A percentile compares a stretch with the other conserved stretches of the same genome.
phyloP scores from a whole-genome alignment of 306 rosid genomes.

The Cucurbita maxima region DNA sequence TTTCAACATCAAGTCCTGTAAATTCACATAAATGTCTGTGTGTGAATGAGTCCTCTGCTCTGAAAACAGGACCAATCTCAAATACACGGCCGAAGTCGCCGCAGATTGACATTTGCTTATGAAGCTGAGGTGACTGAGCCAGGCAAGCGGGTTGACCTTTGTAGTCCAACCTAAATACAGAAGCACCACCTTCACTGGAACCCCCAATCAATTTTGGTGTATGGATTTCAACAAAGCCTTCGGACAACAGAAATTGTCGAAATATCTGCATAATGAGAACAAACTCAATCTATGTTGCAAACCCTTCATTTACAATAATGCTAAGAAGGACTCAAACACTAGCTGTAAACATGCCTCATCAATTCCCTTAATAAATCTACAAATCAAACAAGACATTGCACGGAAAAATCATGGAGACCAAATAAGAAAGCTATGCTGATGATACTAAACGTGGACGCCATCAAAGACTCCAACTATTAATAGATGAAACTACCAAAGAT shows the following conservation, averaged over 20 bases:
- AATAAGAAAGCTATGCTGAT: neutral
- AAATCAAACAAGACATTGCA: neutral
- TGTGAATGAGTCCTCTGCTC: conserved; percentile 84
- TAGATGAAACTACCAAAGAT: neutral
- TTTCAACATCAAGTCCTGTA: conserved; percentile 86
- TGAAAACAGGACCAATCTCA: conserved; percentile 75
- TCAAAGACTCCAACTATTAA: neutral
- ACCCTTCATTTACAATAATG: neutral
- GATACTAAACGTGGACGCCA: neutral
- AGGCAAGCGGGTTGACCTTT: conserved; percentile 80
- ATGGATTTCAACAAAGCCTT: conserved; percentile 56
- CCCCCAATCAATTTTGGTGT: conserved; percentile 79
- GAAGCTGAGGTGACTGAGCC: conserved; percentile 96
- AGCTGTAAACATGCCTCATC: neutral
- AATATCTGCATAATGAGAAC: conserved; percentile 35
- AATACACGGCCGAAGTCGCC: conserved; percentile 79
- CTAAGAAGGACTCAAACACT: neutral
- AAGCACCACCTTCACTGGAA: conserved; percentile 94
- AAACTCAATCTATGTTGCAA: neutral
- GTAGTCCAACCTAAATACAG: conserved; percentile 80
- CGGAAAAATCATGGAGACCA: neutral
- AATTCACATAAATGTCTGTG: conserved; percentile 93
- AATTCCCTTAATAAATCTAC: neutral
- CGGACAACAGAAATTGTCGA: conserved; percentile 44
- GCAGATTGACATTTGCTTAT: conserved; percentile 89